Evolutionary conservation across 2,329 filamentous ascomycete genomes (phyloP), one percentile per base, ranked within the genome.

Genomic region (Nemania sp.): DNA sequence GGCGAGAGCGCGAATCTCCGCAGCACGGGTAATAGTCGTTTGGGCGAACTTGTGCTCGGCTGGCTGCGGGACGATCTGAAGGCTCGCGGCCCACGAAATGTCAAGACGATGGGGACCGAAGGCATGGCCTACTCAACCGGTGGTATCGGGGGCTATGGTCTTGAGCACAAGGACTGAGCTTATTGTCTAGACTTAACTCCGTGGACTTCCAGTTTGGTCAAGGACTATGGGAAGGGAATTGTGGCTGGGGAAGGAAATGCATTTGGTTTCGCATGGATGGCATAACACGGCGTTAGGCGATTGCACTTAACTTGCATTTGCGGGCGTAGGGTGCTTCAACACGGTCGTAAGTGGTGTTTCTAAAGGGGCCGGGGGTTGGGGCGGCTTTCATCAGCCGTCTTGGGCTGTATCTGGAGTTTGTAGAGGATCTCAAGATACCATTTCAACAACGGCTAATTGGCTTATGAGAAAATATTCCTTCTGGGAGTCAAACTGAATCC

Each of bases 51-150:
- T 70, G 96, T 98, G 32, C 83, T 99, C 73, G 86, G 86, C 62
- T 99, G 96, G 96, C 83, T 99, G 79, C 89, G 89, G 77, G 88
- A 92, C 69, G 95, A 98, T 81, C 80, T 98, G 70, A 83, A 86
- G 73, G 90, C 92, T 72, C 85, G 95, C 72, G 95, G 95, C 0
- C 94, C 94, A 2, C 85, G 95, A 55, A 92, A 83, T 72, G 80
- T 88, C 72, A 82, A 83, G 47, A 82, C 82, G 64, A 80, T 84
- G 66, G 85, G 81, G 0, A 84, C 85, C 3, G 89, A 93, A 80
- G 90, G 90, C 2, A 87, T 87, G 83, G 89, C 89, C 7, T 93
- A 89, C 67, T 81, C 80, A 0, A 82, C 83, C 35, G 83, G 82
- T 15, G 85, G 84, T 29, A 81, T 87, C 69, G 88, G 83, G 51